Conservation (phyloP, 139 green algal genomes). For the Closterium sp. region DNA sequence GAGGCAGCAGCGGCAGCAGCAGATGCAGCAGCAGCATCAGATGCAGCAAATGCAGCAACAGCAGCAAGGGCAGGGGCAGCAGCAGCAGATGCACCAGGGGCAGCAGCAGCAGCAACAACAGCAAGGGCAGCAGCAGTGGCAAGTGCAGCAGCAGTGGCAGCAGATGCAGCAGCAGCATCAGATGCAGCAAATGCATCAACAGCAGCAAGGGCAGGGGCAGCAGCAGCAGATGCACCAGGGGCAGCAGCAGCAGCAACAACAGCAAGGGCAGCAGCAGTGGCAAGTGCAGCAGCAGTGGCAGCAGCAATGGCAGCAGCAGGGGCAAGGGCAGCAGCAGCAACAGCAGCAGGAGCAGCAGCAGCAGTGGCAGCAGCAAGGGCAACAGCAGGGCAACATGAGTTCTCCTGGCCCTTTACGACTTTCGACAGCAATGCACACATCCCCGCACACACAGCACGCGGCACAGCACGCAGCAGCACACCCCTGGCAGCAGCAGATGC, state of each 20-base stretch:
- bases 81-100: background rate
- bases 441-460: too few species aligned
- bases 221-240: background rate
- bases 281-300: background rate
- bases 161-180: background rate
- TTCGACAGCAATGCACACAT: background rate
- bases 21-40: background rate
- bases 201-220: too few species aligned
- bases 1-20: background rate
- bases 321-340: background rate
- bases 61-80: background rate
- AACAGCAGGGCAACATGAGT: background rate
- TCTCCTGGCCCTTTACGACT: background rate
- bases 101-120: too few species aligned
- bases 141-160: background rate
- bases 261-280: too few species aligned
- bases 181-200: too few species aligned
- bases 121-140: background rate
- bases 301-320: background rate
- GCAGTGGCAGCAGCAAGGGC: too few species aligned
- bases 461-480: background rate
- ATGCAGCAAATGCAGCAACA: background rate
- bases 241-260: background rate
- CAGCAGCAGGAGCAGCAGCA: background rate
- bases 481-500: too few species aligned